Evolutionary conservation across 116 monocot species (phyloP).

Genomic region (Trichopus zeylanicus): DNA sequence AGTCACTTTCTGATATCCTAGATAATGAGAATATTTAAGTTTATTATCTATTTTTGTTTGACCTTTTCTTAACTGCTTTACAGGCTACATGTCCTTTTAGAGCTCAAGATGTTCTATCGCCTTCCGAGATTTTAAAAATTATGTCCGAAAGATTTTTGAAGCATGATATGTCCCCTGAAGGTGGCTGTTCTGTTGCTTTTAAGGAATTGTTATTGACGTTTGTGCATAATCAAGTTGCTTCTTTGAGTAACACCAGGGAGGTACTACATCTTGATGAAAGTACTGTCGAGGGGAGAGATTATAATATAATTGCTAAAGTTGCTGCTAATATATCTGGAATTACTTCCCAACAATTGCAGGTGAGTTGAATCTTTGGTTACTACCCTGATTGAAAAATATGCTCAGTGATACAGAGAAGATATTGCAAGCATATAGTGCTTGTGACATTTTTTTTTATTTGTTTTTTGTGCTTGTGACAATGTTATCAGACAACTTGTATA

Average conservation of each 20-base stretch:
- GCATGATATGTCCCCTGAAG: constrained; percentile 35
- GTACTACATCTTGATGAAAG: constrained; percentile 45
- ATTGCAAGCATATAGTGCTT: too few species aligned
- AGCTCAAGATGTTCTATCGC: constrained; percentile 33
- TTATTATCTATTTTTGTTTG: not conserved
- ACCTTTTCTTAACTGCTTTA: constrained; percentile 3
- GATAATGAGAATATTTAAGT: not conserved
- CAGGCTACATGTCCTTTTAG: constrained; percentile 85
- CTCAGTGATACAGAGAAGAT: too few species aligned
- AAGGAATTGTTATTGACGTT: constrained; percentile 46
- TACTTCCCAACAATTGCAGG: constrained; percentile 70
- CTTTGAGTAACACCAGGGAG: constrained; percentile 36
- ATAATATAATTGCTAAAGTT: constrained; percentile 31
- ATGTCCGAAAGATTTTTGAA: constrained; percentile 28
- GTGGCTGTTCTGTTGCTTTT: constrained; percentile 60
- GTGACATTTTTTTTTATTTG: too few species aligned
- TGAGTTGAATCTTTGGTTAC: constrained; percentile 13
- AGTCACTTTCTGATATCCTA: constrained; percentile 7
- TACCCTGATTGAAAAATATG: too few species aligned
- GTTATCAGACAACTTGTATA: too few species aligned
- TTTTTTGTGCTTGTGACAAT: too few species aligned
- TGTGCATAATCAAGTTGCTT: constrained; percentile 30
- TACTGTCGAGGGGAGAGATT: constrained; percentile 13
- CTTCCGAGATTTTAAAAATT: constrained; percentile 43
- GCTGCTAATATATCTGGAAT: constrained; percentile 77